Conservation (phyloP, 2,329 filamentous ascomycete species). For the Epicoccum sorghinum region DNA sequence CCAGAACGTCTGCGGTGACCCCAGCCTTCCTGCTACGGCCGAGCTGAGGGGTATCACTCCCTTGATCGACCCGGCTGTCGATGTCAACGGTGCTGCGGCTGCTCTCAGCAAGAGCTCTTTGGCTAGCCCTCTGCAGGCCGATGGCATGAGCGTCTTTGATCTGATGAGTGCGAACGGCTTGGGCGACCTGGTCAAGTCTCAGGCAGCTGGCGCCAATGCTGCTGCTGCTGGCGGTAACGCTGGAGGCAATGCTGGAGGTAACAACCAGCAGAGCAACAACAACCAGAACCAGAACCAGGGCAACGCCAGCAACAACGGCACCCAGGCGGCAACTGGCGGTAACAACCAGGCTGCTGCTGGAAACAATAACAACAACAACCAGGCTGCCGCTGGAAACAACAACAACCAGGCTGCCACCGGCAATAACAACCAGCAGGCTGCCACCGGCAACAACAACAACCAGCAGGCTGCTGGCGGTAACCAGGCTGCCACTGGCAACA, state of each 20-base stretch:
- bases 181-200: constrained; percentile 61
- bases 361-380: neutral
- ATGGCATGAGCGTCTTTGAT: constrained; percentile 69
- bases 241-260: constrained; percentile 2
- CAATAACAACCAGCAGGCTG: neutral
- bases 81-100: constrained; percentile 63
- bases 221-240: constrained; percentile 6
- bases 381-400: constrained; percentile 1
- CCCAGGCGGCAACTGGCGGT: neutral
- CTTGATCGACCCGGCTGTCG: constrained; percentile 69
- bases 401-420: constrained; percentile 10
- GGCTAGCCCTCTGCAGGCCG: constrained; percentile 61
- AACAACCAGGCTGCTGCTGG: neutral
- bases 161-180: constrained; percentile 68
- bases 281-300: constrained; percentile 8
- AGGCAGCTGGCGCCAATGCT: constrained; percentile 33
- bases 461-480: constrained; percentile 14
- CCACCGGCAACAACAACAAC: constrained; percentile 13
- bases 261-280: constrained; percentile 14
- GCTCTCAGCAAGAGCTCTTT: constrained; percentile 63
- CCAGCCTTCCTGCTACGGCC: constrained; percentile 65
- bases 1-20: constrained; percentile 66
- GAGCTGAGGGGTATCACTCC: constrained; percentile 71
- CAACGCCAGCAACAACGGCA: neutral
- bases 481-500: neutral